These are phyloP conservation scores for Brettanomyces bruxellensis DNA, from an alignment of 805 yeast species.

Conservation along the genomic window DNA sequence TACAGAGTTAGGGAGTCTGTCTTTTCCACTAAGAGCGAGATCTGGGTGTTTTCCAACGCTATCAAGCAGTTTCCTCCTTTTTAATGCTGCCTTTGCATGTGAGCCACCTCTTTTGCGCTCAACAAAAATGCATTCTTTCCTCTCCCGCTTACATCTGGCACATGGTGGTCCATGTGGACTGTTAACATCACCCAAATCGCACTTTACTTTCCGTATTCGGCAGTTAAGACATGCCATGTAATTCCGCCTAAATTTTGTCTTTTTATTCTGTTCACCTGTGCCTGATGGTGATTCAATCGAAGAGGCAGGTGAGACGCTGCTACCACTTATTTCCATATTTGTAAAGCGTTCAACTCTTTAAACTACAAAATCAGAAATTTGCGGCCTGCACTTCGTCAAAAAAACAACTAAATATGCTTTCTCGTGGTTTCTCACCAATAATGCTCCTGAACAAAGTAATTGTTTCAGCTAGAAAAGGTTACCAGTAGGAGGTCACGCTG, in stretches of 20 bases:
- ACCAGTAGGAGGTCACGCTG: no score
- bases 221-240: slow-evolving; percentile 85
- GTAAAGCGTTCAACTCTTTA: no score
- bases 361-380: no score
- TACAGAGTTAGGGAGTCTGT: neutral
- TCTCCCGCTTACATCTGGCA: slow-evolving; percentile 73
- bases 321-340: no score
- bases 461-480: no score
- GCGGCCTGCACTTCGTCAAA: no score
- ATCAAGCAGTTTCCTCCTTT: no score
- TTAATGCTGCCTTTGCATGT: slow-evolving; percentile 12
- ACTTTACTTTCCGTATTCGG: slow-evolving; percentile 72
- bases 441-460: no score
- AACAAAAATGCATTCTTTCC: slow-evolving; percentile 65
- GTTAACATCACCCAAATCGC: slow-evolving; percentile 74
- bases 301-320: neutral
- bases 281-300: neutral
- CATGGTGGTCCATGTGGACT: slow-evolving; percentile 77
- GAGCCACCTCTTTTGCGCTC: slow-evolving; percentile 47
- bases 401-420: no score
- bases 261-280: neutral
- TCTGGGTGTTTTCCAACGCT: no score
- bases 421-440: no score
- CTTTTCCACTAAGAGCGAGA: no score
- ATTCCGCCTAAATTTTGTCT: slow-evolving; percentile 43